These are phyloP conservation scores for Pythium aquatile DNA, from an alignment of 352 stramenopile species.

Conservation along the genomic window DNA sequence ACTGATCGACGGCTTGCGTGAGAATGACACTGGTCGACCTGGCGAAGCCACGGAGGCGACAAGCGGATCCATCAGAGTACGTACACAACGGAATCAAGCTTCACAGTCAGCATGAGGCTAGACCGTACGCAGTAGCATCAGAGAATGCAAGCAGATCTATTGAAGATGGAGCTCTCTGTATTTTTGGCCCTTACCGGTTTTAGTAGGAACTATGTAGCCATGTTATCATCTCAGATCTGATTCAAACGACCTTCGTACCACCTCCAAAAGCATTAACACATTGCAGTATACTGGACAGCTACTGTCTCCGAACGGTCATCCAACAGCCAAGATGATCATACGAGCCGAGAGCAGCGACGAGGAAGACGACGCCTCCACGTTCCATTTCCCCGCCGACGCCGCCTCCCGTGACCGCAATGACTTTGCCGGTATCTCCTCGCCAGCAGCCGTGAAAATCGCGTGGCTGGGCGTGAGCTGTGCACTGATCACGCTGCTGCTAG, in stretches of 20 bases:
- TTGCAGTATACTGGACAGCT: neutral
- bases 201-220: slow-evolving; percentile 8
- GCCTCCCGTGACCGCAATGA: neutral
- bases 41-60: neutral
- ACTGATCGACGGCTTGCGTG: neutral
- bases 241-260: neutral
- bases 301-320: neutral
- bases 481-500: slow-evolving; percentile 51
- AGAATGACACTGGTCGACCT: neutral
- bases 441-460: slow-evolving; percentile 26
- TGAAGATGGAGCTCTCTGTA: neutral
- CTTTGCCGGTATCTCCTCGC: slow-evolving; percentile 5
- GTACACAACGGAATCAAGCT: neutral
- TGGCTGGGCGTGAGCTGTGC: slow-evolving; percentile 48
- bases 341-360: slow-evolving; percentile 54
- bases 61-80: neutral
- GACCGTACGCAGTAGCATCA: neutral
- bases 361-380: slow-evolving; percentile 30
- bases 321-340: slow-evolving; percentile 64
- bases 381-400: slow-evolving; percentile 3
- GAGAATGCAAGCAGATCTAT: neutral
- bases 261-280: neutral
- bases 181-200: neutral
- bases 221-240: neutral
- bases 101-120: neutral